Evolutionary conservation across 495 filamentous ascomycete species (phyloP).

Genomic region (Aspergillus olivimuriae): DNA sequence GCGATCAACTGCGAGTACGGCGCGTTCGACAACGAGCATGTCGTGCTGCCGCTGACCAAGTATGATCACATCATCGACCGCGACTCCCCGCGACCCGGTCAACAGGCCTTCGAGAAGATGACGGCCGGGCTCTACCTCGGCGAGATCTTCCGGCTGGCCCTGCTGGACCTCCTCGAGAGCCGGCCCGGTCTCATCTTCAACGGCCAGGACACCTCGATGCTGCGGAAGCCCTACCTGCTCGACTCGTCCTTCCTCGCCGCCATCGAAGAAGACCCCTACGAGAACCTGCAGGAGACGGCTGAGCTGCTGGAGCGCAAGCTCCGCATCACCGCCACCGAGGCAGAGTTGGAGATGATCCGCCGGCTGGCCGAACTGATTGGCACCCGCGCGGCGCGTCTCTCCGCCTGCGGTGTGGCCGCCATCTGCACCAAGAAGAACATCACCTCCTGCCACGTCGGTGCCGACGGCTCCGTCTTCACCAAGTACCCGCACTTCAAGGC

Average conservation of each 20-base stretch:
- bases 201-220: conserved; percentile 68
- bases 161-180: conserved; percentile 78
- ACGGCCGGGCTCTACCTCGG: conserved; percentile 93
- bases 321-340: conserved; percentile 55
- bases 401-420: conserved; percentile 87
- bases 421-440: conserved; percentile 95
- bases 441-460: conserved; percentile 83
- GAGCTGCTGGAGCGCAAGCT: conserved; percentile 74
- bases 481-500: conserved; percentile 97
- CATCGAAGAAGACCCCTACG: conserved; percentile 91
- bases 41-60: conserved; percentile 81
- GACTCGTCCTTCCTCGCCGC: conserved; percentile 93
- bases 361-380: conserved; percentile 90
- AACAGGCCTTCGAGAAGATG: conserved; percentile 98
- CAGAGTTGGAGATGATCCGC: conserved; percentile 80
- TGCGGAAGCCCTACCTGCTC: conserved; percentile 76
- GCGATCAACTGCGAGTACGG: conserved; percentile 99
- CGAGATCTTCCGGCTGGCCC: conserved; percentile 86
- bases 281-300: conserved; percentile 81
- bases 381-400: conserved; percentile 86
- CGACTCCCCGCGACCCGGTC: conserved; percentile 87
- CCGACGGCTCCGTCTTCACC: conserved; percentile 95
- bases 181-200: conserved; percentile 73
- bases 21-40: conserved; percentile 95
- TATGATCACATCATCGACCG: conserved; percentile 83